Evolutionary conservation across 1,284 basidiomycete species (phyloP), one percentile per base, ranked within the genome.

Genomic region (Melampsora larici-populina): DNA sequence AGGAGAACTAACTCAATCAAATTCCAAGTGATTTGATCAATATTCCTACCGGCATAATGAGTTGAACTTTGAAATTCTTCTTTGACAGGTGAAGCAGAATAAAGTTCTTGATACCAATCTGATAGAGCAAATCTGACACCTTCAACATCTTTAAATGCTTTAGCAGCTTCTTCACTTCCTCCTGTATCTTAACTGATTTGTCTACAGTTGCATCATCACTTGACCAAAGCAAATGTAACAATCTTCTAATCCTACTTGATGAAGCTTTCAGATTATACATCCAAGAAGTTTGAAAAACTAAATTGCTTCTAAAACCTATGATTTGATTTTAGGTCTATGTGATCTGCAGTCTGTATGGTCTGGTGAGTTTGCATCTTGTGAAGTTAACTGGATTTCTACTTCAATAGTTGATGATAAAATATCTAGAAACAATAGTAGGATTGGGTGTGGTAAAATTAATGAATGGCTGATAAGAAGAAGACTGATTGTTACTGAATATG

Each of bases 211-310:
- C 91, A 83, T 94, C 94, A 83, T 98, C 96, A 83, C 98, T 99
- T 17, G 89, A 89, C 97, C 97, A 99, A 81, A 99, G 93, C 49
- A 99, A 87, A 84, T 99, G 97, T 7, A 99, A 84, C 96, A 99
- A 99, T 82, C 91, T 92, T 85, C 92, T 94, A 82, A 99, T 91
- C 0, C 94, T 94, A 17, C 84, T 58, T 65, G 68, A 55, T 49
- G 74, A 49, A 49, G 66, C 74, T 26, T 89, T 87, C 72, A 98
- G 88, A 81, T 92, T 87, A 84, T 97, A 97, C 82, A 91, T 91
- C 82, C 90, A 88, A 0, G 92, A 11, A 92, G 88, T 72, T 90
- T 88, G 88, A 96, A 98, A 84, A 97, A 98, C 71, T 97, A 92
- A 86, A 99, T 98, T 13, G 92, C 88, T 84, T 98, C 96, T 79